Evolutionary conservation across 345 rosid species (phyloP).

Genomic region (Geranium rotundifolium): DNA sequence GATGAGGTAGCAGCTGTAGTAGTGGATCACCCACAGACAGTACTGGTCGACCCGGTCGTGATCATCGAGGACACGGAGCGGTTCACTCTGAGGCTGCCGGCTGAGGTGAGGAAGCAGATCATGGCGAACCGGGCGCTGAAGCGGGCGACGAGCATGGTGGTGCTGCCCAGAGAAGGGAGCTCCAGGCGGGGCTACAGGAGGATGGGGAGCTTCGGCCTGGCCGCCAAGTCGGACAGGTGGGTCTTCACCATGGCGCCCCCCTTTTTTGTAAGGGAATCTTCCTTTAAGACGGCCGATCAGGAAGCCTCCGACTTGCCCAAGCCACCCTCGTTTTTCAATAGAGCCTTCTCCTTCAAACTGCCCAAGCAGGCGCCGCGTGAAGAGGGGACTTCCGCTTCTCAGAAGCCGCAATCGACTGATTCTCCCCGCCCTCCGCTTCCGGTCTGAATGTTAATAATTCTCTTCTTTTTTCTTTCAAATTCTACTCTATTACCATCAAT

Average conservation of each 20-base stretch:
- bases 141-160: conserved; percentile 55
- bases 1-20: not conserved
- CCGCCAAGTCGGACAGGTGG: conserved; percentile 45
- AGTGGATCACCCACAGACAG: too few relatives aligned
- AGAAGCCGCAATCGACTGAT: not conserved
- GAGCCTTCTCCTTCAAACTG: not conserved
- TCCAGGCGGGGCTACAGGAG: conserved; percentile 26
- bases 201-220: conserved; percentile 21
- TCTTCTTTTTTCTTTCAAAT: too few relatives aligned
- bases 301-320: not conserved
- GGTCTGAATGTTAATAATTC: not conserved
- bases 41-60: conserved; percentile 17
- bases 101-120: conserved; percentile 60
- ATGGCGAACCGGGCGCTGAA: conserved; percentile 42
- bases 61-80: conserved; percentile 51
- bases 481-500: too few relatives aligned
- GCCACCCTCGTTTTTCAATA: not conserved
- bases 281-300: conserved; percentile 23
- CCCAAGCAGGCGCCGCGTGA: not conserved
- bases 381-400: not conserved
- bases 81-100: conserved; percentile 68
- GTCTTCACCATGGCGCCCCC: conserved; percentile 29
- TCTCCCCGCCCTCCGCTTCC: not conserved
- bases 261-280: conserved; percentile 39
- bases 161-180: conserved; percentile 41